Conservation (phyloP, 2,329 filamentous ascomycete species). For the Colletotrichum sp. region DNA sequence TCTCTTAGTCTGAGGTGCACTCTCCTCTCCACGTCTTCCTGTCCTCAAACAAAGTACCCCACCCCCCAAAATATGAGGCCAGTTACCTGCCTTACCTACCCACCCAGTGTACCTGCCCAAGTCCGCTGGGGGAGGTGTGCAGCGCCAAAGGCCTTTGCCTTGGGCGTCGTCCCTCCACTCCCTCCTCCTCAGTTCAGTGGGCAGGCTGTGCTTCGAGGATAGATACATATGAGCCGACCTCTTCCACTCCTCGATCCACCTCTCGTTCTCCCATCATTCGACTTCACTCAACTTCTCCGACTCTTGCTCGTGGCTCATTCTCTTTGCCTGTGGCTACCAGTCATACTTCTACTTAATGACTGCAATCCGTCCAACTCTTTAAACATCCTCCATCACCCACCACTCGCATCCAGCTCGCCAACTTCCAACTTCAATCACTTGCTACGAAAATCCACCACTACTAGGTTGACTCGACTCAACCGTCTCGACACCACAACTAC, state of each 20-base stretch:
- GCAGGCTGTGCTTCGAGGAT: constrained; percentile 24
- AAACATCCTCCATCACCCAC: not conserved
- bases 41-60: not conserved
- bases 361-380: constrained; percentile 4
- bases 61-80: not conserved
- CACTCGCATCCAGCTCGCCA: not conserved
- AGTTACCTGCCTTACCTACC: not conserved
- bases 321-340: constrained; percentile 9
- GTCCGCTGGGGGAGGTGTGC: not conserved
- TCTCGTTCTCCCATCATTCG: constrained; percentile 18
- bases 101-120: not conserved
- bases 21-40: not conserved
- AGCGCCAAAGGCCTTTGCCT: constrained; percentile 7
- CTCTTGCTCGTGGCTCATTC: constrained; percentile 9
- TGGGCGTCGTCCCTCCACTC: not conserved
- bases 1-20: not conserved
- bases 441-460: not conserved
- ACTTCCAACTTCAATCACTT: not conserved
- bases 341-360: constrained; percentile 14
- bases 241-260: constrained; percentile 21
- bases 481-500: not conserved
- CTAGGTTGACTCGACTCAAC: not conserved
- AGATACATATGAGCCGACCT: constrained; percentile 25
- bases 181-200: constrained; percentile 11
- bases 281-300: constrained; percentile 20